A percentile compares a stretch with the other conserved stretches of the same genome.
Evolutionary conservation across 257 asterid genomes (phyloP).

Genomic region (Nicotiana noctiflora): DNA sequence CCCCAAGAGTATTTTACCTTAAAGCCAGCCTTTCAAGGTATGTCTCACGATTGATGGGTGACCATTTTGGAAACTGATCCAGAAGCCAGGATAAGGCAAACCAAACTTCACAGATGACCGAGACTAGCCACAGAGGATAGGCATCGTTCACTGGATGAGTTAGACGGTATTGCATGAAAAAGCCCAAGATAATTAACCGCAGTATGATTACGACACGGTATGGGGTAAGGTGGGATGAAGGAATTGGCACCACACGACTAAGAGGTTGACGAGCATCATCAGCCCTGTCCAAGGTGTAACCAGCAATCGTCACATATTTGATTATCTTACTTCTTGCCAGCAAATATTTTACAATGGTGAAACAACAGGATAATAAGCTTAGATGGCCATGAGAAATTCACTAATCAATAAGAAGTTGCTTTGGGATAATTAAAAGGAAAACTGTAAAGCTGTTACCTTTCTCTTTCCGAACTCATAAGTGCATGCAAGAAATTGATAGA

Average conservation of each 20-base stretch:
- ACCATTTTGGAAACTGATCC: constrained; percentile 74
- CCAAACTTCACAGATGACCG: constrained; percentile 51
- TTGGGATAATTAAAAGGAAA: too few species aligned
- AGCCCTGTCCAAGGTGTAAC: constrained; percentile 34
- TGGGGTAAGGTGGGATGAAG: constrained; percentile 55
- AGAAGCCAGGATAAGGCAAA: constrained; percentile 69
- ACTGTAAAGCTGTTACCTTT: too few species aligned
- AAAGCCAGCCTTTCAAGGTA: constrained; percentile 55
- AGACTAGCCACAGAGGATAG: constrained; percentile 46
- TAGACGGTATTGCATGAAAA: constrained; percentile 64
- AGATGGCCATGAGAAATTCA: too few species aligned
- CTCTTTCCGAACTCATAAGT: too few species aligned
- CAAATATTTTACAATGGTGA: too few species aligned
- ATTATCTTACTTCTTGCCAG: not conserved
- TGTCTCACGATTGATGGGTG: constrained; percentile 60
- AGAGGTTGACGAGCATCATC: constrained; percentile 71
- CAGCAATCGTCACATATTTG: not conserved
- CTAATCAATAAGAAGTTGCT: too few species aligned
- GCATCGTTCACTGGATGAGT: constrained; percentile 67
- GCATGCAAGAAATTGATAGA: not conserved
- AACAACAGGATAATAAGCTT: too few species aligned
- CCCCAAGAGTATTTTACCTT: constrained; percentile 26
- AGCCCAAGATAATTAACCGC: constrained; percentile 44
- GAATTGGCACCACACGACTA: constrained; percentile 59
- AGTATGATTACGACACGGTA: constrained; percentile 31